Conservation (phyloP, 1,139 yeast species). For the Yamadazyma buinensis region DNA sequence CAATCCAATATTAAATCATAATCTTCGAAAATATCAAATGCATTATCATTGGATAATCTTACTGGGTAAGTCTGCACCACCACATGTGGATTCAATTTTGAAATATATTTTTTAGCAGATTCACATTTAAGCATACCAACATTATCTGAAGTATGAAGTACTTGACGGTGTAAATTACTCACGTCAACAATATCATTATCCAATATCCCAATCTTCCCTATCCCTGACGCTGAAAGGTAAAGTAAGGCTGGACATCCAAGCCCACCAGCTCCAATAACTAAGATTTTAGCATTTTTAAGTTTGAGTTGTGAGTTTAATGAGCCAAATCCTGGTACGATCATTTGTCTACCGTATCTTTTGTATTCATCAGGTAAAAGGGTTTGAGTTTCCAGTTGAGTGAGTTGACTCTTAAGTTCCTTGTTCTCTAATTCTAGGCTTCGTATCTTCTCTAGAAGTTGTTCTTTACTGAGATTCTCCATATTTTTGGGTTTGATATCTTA, state of each 20-base stretch:
- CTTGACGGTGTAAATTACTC: conserved; percentile 87
- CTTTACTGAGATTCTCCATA: conserved; percentile 8
- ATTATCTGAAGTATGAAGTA: conserved; percentile 63
- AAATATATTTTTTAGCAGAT: conserved; percentile 60
- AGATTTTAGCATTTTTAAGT: conserved; percentile 53
- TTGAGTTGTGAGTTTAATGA: conserved; percentile 50
- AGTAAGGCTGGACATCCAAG: conserved; percentile 89
- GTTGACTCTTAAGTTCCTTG: background rate
- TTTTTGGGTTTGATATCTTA: background rate
- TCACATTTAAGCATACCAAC: conserved; percentile 75
- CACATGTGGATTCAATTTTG: conserved; percentile 65
- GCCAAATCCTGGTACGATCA: conserved; percentile 83
- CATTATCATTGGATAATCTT: conserved; percentile 54
- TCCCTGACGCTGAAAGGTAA: conserved; percentile 84
- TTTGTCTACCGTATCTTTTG: conserved; percentile 85
- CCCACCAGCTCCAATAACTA: conserved; percentile 96
- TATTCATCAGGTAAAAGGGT: conserved; percentile 58
- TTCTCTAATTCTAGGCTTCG: conserved; percentile 16
- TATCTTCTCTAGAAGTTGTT: conserved; percentile 19
- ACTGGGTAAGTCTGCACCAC: conserved; percentile 47
- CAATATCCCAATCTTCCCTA: conserved; percentile 80
- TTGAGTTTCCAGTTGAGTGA: background rate
- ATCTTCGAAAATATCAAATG: conserved; percentile 54
- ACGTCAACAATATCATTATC: conserved; percentile 83
- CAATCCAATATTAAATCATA: conserved; percentile 87